phyloP scores from a whole-genome alignment of 2,329 filamentous ascomycete genomes.

The Penicillium occitanis region DNA sequence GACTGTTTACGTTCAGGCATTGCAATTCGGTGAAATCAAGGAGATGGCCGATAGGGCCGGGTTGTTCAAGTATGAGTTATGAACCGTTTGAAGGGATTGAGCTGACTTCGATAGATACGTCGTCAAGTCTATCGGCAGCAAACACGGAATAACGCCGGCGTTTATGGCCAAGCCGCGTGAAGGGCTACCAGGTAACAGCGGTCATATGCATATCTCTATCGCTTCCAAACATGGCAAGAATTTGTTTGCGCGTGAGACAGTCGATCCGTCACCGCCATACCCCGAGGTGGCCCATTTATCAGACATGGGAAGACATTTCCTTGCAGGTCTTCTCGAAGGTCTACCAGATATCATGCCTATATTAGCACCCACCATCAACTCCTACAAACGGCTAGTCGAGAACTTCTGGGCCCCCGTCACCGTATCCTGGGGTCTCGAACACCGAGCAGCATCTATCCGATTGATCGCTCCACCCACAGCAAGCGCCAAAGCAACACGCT shows the following conservation, averaged over 20 bases:
- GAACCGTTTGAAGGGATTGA: not conserved
- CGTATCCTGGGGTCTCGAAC: constrained; percentile 94
- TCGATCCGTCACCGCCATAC: constrained; percentile 70
- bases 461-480: constrained; percentile 85
- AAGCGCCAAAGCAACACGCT: constrained; percentile 80
- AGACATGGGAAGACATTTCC: constrained; percentile 86
- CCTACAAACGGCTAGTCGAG: constrained; percentile 95
- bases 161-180: constrained; percentile 98
- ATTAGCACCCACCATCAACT: constrained; percentile 92
- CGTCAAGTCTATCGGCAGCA: constrained; percentile 82
- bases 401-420: constrained; percentile 99
- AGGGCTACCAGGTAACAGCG: constrained; percentile 88
- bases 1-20: constrained; percentile 50
- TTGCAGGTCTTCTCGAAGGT: constrained; percentile 84
- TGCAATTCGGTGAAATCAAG: constrained; percentile 84
- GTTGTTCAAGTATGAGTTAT: constrained; percentile 71
- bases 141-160: constrained; percentile 89
- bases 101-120: constrained; percentile 58
- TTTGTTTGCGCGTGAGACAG: constrained; percentile 70
- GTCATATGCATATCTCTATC: constrained; percentile 92
- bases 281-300: constrained; percentile 77
- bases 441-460: constrained; percentile 86
- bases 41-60: constrained; percentile 90
- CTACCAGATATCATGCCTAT: constrained; percentile 95
- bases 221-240: constrained; percentile 80